These are phyloP conservation scores for Sarocladiaceae sp. DNA, from an alignment of 2,329 filamentous ascomycete species.

Conservation along the genomic window DNA sequence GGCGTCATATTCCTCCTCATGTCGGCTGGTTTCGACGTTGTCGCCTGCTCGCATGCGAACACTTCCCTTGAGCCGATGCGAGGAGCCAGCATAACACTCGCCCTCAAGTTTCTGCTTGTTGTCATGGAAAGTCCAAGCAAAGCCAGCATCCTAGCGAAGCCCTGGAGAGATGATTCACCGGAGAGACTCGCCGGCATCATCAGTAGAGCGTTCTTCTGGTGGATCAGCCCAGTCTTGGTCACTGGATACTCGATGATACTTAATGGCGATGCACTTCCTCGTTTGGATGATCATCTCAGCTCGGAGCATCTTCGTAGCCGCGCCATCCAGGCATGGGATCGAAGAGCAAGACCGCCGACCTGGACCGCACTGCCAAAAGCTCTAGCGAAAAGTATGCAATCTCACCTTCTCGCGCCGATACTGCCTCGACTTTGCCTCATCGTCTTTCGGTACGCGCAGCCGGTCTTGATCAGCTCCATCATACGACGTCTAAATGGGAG, in stretches of 20 bases:
- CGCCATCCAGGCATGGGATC: not conserved
- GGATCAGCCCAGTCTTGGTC: not conserved
- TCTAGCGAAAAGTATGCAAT: not conserved
- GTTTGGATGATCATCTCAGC: not conserved
- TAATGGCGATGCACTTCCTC: not conserved
- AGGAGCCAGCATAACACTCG: not conserved
- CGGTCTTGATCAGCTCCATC: conserved; percentile 31
- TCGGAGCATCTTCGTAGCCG: not conserved
- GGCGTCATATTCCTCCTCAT: not conserved
- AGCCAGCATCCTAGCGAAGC: not conserved
- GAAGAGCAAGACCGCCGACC: not conserved
- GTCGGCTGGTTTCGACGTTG: not conserved
- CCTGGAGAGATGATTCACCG: not conserved
- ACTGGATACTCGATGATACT: not conserved
- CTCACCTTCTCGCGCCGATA: conserved; percentile 25
- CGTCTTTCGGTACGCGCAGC: conserved; percentile 35
- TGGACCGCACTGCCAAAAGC: not conserved
- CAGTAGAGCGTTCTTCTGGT: conserved; percentile 4
- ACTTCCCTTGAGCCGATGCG: no score
- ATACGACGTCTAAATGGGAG: conserved; percentile 27
- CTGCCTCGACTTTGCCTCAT: conserved; percentile 32
- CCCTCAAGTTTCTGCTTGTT: not conserved
- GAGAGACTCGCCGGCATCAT: not conserved
- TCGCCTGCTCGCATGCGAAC: no score
- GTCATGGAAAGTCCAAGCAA: not conserved